These are phyloP conservation scores for Melampsora abietis-canadensis DNA, from an alignment of 1,284 basidiomycete species.

Conservation along the genomic window DNA sequence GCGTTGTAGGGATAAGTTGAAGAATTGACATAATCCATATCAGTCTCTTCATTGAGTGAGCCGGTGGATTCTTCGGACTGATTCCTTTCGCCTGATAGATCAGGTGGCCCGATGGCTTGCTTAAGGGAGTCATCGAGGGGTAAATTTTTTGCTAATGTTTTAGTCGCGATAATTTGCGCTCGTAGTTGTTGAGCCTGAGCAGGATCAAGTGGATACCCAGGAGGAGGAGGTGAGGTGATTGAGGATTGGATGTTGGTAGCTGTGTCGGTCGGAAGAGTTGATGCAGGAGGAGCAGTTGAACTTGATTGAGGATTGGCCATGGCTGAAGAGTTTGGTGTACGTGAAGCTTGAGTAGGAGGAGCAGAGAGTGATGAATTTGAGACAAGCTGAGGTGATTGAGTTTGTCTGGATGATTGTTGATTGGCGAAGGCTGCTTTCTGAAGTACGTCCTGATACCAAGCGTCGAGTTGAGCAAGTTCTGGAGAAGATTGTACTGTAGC, in stretches of 20 bases:
- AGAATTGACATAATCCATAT: conserved; percentile 9
- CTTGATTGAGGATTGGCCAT: background rate
- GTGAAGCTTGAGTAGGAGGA: no score
- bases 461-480: conserved; percentile 7
- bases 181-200: conserved; percentile 31
- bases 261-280: background rate
- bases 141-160: conserved; percentile 21
- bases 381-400: background rate
- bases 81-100: background rate
- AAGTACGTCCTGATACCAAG: background rate
- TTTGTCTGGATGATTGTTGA: background rate
- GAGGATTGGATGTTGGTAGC: conserved; percentile 1
- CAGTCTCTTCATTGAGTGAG: background rate
- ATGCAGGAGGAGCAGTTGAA: background rate
- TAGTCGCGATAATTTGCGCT: conserved; percentile 29
- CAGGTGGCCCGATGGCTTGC: background rate
- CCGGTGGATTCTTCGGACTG: background rate
- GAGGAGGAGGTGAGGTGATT: background rate
- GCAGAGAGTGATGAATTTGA: background rate
- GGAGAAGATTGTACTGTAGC: background rate
- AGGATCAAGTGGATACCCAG: conserved; percentile 2
- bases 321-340: background rate
- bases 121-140: conserved; percentile 11
- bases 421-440: background rate
- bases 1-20: conserved; percentile 10